These are phyloP conservation scores for Ettlia oleoabundans DNA, from an alignment of 139 green algal species.

Conservation along the genomic window DNA sequence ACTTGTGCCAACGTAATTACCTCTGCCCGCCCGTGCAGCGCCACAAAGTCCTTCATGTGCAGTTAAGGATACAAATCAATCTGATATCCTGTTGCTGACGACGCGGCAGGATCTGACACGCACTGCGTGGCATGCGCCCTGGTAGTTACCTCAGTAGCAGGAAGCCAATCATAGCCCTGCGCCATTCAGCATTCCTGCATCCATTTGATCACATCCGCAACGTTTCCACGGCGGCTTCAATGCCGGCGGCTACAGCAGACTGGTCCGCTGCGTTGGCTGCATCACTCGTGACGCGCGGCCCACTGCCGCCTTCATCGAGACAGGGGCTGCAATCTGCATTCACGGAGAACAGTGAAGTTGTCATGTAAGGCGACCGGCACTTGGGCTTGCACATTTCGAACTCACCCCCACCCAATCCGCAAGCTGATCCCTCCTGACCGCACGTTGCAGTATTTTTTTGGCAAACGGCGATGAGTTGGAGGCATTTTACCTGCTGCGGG, in stretches of 20 bases:
- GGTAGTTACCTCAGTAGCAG: no score
- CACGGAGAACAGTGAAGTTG: background rate
- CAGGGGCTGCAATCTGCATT: background rate
- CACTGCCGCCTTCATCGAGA: background rate
- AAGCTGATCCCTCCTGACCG: background rate
- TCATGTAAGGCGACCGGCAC: background rate
- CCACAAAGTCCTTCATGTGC: no score
- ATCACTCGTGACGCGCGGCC: background rate
- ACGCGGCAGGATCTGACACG: no score
- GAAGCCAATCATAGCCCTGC: no score
- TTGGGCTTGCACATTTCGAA: background rate
- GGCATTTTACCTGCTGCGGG: background rate
- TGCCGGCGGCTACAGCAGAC: background rate
- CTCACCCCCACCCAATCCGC: background rate
- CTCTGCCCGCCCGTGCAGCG: no score
- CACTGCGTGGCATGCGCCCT: no score
- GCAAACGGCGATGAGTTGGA: background rate
- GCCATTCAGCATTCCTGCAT: no score
- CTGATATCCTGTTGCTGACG: no score
- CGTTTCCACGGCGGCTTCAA: no score
- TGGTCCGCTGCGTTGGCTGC: background rate
- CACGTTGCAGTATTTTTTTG: background rate
- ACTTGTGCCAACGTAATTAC: no score
- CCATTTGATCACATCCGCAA: no score
- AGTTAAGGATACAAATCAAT: no score